These are phyloP conservation scores for Sporothrix brunneoviolacea DNA, from an alignment of 2,329 filamentous ascomycete species.

Conservation along the genomic window DNA sequence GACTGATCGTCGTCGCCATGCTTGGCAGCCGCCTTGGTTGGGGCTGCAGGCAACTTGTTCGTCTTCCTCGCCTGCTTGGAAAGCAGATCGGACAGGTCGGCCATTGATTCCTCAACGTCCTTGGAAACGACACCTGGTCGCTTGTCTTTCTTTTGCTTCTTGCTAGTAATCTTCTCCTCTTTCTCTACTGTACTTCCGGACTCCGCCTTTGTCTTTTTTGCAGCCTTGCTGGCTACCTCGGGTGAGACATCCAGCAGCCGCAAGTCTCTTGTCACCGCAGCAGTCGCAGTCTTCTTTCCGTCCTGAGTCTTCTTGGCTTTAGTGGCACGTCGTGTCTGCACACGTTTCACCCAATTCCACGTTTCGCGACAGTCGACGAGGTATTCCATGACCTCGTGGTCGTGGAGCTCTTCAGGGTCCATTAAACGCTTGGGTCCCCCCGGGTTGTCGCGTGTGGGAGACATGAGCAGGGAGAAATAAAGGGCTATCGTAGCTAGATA, in stretches of 20 bases:
- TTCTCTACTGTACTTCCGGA: constrained; percentile 1
- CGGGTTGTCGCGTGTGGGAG: constrained; percentile 55
- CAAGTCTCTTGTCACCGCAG: not conserved
- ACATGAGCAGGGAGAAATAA: constrained; percentile 93
- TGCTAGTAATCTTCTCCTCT: constrained; percentile 20
- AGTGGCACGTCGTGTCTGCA: constrained; percentile 37
- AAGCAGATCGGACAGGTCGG: constrained; percentile 61
- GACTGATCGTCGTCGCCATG: constrained; percentile 56
- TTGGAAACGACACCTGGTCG: constrained; percentile 37
- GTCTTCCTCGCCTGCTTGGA: constrained; percentile 37
- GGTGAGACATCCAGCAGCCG: not conserved
- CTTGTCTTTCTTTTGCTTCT: constrained; percentile 21
- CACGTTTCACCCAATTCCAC: constrained; percentile 67
- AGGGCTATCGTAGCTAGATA: constrained; percentile 83
- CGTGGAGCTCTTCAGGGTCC: constrained; percentile 70
- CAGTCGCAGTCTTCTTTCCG: too few relatives aligned
- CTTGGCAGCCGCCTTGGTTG: constrained; percentile 35
- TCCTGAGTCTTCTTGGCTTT: constrained; percentile 6
- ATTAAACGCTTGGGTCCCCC: constrained; percentile 51
- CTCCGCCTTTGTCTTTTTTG: constrained; percentile 30
- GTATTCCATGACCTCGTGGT: constrained; percentile 86
- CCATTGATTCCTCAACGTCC: constrained; percentile 63
- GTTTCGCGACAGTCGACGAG: constrained; percentile 72
- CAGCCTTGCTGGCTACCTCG: not conserved
- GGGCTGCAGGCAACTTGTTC: not conserved